phyloP scores from a whole-genome alignment of 2,329 filamentous ascomycete genomes.

The Clarireedia homoeocarpa region DNA sequence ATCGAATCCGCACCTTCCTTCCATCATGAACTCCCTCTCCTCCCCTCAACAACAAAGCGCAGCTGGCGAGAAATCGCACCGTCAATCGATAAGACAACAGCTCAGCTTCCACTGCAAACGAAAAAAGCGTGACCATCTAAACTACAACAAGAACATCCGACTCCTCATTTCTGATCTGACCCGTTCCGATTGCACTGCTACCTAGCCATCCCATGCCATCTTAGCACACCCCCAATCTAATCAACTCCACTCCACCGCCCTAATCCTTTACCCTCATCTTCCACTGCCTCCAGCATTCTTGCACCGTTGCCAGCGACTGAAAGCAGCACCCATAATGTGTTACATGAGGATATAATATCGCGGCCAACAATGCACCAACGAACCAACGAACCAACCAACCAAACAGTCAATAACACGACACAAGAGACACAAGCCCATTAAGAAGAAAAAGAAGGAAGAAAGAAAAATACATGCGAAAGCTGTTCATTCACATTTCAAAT shows the following conservation, averaged over 20 bases:
- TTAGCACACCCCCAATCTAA: background rate
- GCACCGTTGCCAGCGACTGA: no score
- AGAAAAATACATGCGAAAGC: no score
- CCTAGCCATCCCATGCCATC: background rate
- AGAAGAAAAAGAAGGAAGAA: no score
- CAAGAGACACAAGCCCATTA: no score
- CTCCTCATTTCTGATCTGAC: background rate
- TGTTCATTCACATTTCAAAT: background rate
- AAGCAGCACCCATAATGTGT: background rate
- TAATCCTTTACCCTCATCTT: background rate
- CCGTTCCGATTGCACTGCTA: no score
- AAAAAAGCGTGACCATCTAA: background rate
- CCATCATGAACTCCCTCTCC: background rate
- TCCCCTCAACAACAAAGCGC: background rate
- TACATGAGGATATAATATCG: background rate
- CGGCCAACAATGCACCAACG: background rate
- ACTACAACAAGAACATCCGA: conserved; percentile 2
- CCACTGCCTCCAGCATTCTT: background rate
- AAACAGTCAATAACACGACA: no score
- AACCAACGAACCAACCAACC: no score
- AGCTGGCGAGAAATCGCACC: background rate
- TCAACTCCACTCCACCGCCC: background rate
- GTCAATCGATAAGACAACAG: background rate
- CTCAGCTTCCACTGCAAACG: no score
- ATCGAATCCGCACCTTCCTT: background rate